phyloP scores from a whole-genome alignment of 345 rosid genomes.

The Murraya koenigii region DNA sequence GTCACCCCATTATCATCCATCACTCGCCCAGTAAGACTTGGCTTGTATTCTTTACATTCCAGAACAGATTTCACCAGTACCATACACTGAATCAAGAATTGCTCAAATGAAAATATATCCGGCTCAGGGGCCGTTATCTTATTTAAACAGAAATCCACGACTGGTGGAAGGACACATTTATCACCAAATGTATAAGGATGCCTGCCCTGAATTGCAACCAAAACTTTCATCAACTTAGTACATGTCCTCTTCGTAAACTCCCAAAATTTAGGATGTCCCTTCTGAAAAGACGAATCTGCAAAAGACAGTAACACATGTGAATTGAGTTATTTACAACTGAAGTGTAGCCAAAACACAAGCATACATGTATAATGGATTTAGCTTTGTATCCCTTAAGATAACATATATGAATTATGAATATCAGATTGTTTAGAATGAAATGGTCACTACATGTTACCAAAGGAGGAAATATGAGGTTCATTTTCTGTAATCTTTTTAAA shows the following conservation, averaged over 20 bases:
- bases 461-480: background rate
- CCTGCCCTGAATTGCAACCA: slow-evolving; percentile 74
- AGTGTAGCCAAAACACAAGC: background rate
- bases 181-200: slow-evolving; percentile 98
- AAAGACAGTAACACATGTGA: slow-evolving; percentile 5
- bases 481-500: background rate
- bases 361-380: background rate
- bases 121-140: slow-evolving; percentile 75
- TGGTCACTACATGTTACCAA: background rate
- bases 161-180: slow-evolving; percentile 71
- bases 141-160: slow-evolving; percentile 87
- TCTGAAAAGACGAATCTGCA: slow-evolving; percentile 81
- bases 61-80: slow-evolving; percentile 81
- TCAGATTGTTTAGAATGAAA: background rate
- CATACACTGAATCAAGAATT: slow-evolving; percentile 94
- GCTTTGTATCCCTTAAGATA: background rate
- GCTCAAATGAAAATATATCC: slow-evolving; percentile 57
- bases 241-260: slow-evolving; percentile 82
- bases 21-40: slow-evolving; percentile 79
- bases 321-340: slow-evolving; percentile 3
- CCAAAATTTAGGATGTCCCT: slow-evolving; percentile 60
- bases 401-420: background rate
- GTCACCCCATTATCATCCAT: slow-evolving; percentile 77
- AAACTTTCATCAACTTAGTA: slow-evolving; percentile 88
- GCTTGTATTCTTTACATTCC: slow-evolving; percentile 96